These are phyloP conservation scores for Tolypocladium ovalisporum DNA, from an alignment of 2,329 filamentous ascomycete genomes.

Conservation along the genomic window DNA sequence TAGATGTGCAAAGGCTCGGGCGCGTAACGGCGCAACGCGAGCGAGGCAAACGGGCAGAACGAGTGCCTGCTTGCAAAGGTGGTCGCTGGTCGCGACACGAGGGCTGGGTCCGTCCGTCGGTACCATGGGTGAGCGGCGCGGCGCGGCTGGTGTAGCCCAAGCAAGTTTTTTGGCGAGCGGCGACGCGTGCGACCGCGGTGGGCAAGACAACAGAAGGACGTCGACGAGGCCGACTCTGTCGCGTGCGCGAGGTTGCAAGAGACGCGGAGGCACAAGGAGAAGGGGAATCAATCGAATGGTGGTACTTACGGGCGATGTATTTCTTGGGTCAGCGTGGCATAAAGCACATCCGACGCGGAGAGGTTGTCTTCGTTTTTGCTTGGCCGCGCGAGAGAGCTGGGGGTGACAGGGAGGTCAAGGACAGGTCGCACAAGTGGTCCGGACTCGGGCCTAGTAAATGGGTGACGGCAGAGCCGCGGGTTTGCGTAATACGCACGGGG, in stretches of 20 bases:
- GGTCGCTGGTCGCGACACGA: constrained; percentile 5
- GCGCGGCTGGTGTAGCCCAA: constrained; percentile 11
- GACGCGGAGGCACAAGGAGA: constrained; percentile 1
- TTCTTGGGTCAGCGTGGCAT: constrained; percentile 13
- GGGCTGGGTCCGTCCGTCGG: constrained; percentile 1
- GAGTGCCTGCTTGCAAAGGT: constrained; percentile 5
- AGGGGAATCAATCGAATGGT: constrained; percentile 1
- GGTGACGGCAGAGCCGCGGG: constrained; percentile 8
- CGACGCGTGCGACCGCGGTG: constrained; percentile 6
- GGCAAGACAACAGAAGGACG: constrained; percentile 2
- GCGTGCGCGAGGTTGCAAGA: neutral
- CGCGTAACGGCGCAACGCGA: constrained; percentile 3
- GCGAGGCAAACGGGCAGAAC: constrained; percentile 4
- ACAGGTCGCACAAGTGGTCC: constrained; percentile 11
- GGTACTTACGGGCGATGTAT: constrained; percentile 13
- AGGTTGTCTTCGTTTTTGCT: constrained; percentile 8
- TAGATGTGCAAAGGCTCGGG: constrained; percentile 5
- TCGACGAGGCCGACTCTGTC: constrained; percentile 1
- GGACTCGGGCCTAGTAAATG: constrained; percentile 7
- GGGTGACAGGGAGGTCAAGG: constrained; percentile 8
- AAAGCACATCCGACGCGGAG: constrained; percentile 13
- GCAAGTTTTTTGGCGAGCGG: constrained; percentile 5
- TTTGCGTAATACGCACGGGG: constrained; percentile 14
- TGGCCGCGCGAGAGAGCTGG: constrained; percentile 8
- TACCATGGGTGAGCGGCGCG: constrained; percentile 9